Evolutionary conservation across 2,329 filamentous ascomycete species (phyloP).

Genomic region (Bipolaris gigantea): DNA sequence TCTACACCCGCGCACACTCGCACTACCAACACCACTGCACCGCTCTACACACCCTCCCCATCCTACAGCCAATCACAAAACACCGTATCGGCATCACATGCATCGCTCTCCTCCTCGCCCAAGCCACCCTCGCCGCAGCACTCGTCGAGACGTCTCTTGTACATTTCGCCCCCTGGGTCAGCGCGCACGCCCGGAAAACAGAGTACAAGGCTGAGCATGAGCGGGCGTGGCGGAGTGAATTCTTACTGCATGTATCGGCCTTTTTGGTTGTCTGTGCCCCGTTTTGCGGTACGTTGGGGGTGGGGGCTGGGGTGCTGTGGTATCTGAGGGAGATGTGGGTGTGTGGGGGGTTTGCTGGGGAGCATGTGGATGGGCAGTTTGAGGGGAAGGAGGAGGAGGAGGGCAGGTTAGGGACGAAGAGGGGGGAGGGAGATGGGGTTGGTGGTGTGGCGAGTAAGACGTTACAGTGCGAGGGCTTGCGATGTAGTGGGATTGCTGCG

Average conservation of each 20-base stretch:
- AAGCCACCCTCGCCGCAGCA: conserved; percentile 1
- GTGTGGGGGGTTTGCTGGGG: conserved; percentile 7
- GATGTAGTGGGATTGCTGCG: not conserved
- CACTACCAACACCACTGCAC: not conserved
- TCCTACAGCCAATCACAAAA: not conserved
- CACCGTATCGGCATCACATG: not conserved
- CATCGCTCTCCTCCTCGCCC: not conserved
- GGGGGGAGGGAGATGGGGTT: not conserved
- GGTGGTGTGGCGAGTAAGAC: not conserved
- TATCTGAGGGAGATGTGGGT: conserved; percentile 7
- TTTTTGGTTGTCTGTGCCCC: conserved; percentile 9
- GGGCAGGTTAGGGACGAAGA: not conserved
- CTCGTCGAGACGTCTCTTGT: conserved; percentile 4
- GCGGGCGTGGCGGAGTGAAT: not conserved
- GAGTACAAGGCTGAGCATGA: not conserved
- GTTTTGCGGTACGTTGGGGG: not conserved
- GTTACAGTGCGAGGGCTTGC: not conserved
- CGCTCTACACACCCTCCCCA: not conserved
- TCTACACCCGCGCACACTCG: not conserved
- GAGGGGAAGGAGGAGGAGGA: conserved; percentile 15
- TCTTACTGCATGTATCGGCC: not conserved
- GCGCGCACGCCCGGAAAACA: not conserved
- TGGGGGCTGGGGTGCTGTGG: not conserved
- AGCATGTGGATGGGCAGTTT: not conserved
- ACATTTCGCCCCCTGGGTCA: conserved; percentile 6